These are phyloP conservation scores for Talinum fruticosum DNA, from an alignment of 148 eudicot species.

Conservation along the genomic window DNA sequence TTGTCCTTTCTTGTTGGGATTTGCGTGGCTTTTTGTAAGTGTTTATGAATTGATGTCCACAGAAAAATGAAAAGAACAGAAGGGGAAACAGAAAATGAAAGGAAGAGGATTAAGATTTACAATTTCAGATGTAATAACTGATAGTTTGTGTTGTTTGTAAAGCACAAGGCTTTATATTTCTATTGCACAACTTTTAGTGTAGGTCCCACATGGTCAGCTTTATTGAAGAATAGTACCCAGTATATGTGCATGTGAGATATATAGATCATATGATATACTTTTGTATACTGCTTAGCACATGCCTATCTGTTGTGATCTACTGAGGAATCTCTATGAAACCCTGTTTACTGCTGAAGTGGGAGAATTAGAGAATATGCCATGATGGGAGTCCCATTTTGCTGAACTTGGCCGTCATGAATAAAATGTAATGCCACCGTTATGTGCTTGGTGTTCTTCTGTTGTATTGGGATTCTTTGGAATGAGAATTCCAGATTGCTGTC, in stretches of 20 bases:
- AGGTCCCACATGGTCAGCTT: background rate
- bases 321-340: background rate
- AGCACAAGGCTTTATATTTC: background rate
- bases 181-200: background rate
- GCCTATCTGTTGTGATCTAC: background rate
- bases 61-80: background rate
- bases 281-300: background rate
- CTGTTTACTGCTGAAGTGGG: background rate
- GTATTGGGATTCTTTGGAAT: background rate
- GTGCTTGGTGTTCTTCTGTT: background rate
- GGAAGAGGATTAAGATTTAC: background rate
- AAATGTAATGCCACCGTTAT: background rate
- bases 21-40: background rate
- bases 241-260: background rate
- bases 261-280: background rate
- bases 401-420: background rate
- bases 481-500: background rate
- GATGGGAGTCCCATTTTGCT: background rate
- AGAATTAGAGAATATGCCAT: background rate
- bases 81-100: background rate
- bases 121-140: background rate
- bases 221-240: background rate
- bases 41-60: background rate
- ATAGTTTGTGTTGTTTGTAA: background rate
- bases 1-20: constrained; percentile 9